Base-by-base conservation (phyloP, 495 filamentous ascomycete species). In the Daldinia decipiens region DNA sequence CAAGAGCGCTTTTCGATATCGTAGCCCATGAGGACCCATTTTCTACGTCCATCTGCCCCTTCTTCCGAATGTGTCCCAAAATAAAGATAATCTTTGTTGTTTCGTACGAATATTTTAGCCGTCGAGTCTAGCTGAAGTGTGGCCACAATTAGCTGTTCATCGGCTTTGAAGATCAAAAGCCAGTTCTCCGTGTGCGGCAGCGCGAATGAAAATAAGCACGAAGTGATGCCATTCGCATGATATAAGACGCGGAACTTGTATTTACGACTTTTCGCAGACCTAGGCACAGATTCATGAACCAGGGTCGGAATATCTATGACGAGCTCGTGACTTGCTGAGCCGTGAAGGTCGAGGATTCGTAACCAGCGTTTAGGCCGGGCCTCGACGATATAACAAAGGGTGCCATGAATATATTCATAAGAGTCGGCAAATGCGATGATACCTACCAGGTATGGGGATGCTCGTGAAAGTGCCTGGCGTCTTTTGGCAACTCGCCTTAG, bases 71-170 rank as follows among this genome's bases (percentile, higher is more conserved):
- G 84, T 2, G 86, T 88, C 8, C 90, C 91, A 72, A 88, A 93
- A 78, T 87, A 93, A 17, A 95, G 82, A 73, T 87, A 90, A 2
- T 81, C 75, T 13, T 79, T 72, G 69, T 88, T 88, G 73, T 94
- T 90, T 15, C 91, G 87, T 3, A 92, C 91, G 71, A 93, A 90
- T 13, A 92, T 76, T 71, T 86, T 87, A 32, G 83, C 74, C 15
- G 80, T 82, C 5, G 84, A 83, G 1, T 79, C 78, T 7, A 91
- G 72, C 4, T 59, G 77, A 3, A 79, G 75, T 1, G 76, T 70
- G 9, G 82, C 70, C 1, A 89, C 74, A 24, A 87, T 59, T 8
- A 78, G 66, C 12, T 77, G 76, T 12, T 74, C 65, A 43, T 77
- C 80, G 5, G 88, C 80, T 57, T 88, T 83, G 58, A 93, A 81